phyloP scores from a whole-genome alignment of 1,284 basidiomycete species.

The Cryptococcus hybrid region DNA sequence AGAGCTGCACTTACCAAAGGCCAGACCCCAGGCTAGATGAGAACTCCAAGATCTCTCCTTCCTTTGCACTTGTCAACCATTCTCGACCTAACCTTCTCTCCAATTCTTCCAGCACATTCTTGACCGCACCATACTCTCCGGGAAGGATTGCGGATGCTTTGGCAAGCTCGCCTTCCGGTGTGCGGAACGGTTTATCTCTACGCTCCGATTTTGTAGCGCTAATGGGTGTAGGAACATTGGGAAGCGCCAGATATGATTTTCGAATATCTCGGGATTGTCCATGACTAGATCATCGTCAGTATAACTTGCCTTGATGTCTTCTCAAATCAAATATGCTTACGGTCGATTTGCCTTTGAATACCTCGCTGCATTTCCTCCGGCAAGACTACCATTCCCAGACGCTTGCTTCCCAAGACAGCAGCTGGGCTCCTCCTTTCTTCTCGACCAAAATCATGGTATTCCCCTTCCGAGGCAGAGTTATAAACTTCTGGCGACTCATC shows the following conservation, averaged over 20 bases:
- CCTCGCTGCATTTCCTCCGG: conserved; percentile 60
- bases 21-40: conserved; percentile 49
- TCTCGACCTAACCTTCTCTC: conserved; percentile 39
- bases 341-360: conserved; percentile 40
- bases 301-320: not conserved
- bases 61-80: conserved; percentile 20
- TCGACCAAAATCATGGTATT: conserved; percentile 39
- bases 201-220: conserved; percentile 10
- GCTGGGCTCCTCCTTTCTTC: conserved; percentile 72
- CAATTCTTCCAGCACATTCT: conserved; percentile 50
- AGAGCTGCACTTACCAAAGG: conserved; percentile 46
- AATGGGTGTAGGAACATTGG: not conserved
- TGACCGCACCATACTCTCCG: conserved; percentile 50
- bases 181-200: conserved; percentile 17
- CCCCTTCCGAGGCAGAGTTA: not conserved
- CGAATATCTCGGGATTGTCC: conserved; percentile 23
- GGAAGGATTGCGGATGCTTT: conserved; percentile 52
- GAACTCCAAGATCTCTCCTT: conserved; percentile 47
- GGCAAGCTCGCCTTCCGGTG: conserved; percentile 36
- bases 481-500: not conserved
- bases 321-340: conserved; percentile 27
- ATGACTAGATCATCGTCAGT: conserved; percentile 5
- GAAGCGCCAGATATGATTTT: conserved; percentile 20
- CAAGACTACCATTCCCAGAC: conserved; percentile 66
- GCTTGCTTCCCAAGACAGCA: conserved; percentile 69